Evolutionary conservation across 129 eudicot genomes (phyloP), one percentile per base, ranked within the genome.

Genomic region (Lonicera japonica): DNA sequence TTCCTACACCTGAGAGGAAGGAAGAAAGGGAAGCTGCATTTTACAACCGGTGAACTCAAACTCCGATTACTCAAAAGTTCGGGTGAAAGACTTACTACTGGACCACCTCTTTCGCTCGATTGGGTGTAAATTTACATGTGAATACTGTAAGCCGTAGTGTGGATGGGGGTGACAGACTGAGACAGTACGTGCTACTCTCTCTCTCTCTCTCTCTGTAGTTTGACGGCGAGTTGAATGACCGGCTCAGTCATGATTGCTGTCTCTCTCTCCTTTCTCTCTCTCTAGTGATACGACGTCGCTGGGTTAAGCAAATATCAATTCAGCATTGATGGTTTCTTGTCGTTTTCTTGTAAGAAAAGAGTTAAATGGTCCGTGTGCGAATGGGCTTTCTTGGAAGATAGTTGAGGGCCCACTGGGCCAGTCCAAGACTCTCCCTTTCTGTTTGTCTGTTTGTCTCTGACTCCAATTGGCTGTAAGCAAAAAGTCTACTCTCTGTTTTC

Each of bases 401-500:
- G 18, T 0, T 13, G 11, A n/a, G 61, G 66, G 54, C 66, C 67
- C 65, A 52, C 46, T 1, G 66, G 54, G 62, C 67, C 65, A 52
- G 54, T 1, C 22, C 40, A 77, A 77, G 75, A 58, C 55, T 50
- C 71, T 57, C 23, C 25, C 52, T 48, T 73, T 79, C 73, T 70
- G 75, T 67, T 71, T 61, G 64, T 14, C 57, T 29, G 48, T 46
- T 52, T 48, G 29, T 8, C 55, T 55, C 68, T 53, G 63, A 70
- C 51, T 57, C 41, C n/a, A 52, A 58, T 73, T 69, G 73, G 63
- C 12, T 41, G 12, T 58, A 56, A 20, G 20, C 62, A 15, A 56
- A 70, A 65, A 72, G 86, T 81, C 82, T 57, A 76, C 86, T 73
- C 77, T 22, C 52, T n/a, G 45, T 70, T 65, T 73, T 59, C 56